Percentiles rank a stretch among this genome's conserved stretches.
Conservation (phyloP, 2,329 filamentous ascomycete genomes). For the Diaporthe sp. region DNA sequence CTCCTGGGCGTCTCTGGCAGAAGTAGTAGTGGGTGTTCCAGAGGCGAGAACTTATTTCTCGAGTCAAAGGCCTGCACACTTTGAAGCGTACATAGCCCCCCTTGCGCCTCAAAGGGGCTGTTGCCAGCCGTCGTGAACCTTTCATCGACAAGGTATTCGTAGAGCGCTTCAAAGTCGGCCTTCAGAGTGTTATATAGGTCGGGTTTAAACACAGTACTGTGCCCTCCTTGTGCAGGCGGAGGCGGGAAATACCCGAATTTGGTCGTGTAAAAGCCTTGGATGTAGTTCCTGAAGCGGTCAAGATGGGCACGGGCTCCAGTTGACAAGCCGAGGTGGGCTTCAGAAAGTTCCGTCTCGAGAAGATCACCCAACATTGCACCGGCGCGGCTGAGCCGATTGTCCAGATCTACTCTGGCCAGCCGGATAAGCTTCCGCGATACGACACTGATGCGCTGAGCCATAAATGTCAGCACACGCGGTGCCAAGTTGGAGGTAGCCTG, state of each 20-base stretch:
- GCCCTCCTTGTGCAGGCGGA: constrained; percentile 54
- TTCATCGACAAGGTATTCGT: constrained; percentile 78
- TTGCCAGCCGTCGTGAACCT: constrained; percentile 63
- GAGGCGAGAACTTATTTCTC: constrained; percentile 69
- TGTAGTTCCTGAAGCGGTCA: constrained; percentile 78
- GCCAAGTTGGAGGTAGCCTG: not conserved
- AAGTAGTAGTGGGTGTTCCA: constrained; percentile 77
- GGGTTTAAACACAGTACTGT: constrained; percentile 67
- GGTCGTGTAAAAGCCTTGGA: constrained; percentile 75
- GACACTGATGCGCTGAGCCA: constrained; percentile 60
- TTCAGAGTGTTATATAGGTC: constrained; percentile 73
- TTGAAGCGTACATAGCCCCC: constrained; percentile 79
- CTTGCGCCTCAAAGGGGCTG: constrained; percentile 69
- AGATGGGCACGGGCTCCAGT: constrained; percentile 75
- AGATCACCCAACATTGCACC: constrained; percentile 74
- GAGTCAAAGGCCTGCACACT: constrained; percentile 77
- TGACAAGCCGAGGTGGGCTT: constrained; percentile 75
- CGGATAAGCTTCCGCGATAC: constrained; percentile 76
- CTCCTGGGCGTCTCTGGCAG: constrained; percentile 64
- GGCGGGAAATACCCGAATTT: constrained; percentile 83
- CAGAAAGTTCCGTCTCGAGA: constrained; percentile 78
- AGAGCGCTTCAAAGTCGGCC: constrained; percentile 78
- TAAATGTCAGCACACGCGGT: constrained; percentile 29
- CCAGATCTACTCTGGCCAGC: constrained; percentile 74
- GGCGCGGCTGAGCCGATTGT: constrained; percentile 71